phyloP scores from a whole-genome alignment of 352 stramenopile genomes.

The Phytophthora sojae region DNA sequence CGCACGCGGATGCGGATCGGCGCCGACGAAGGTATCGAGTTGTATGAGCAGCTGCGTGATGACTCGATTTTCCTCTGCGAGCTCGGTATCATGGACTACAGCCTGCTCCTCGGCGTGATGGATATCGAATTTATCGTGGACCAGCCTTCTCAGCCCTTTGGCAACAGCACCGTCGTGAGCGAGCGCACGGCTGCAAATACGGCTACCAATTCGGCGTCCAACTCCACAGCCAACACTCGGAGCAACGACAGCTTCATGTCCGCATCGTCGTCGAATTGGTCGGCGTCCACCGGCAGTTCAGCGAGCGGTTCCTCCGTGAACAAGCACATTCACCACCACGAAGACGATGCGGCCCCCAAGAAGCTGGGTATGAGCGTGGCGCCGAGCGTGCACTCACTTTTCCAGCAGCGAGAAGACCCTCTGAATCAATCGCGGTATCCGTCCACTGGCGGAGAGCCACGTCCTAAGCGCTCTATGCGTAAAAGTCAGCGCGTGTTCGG shows the following conservation, averaged over 20 bases:
- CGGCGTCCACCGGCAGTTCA: conserved; percentile 26
- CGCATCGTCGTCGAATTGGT: conserved; percentile 36
- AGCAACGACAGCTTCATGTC: conserved; percentile 60
- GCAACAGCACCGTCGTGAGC: conserved; percentile 41
- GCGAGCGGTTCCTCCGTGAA: conserved; percentile 25
- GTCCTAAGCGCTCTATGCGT: conserved; percentile 59
- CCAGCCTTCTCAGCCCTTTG: conserved; percentile 43
- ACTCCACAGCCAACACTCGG: conserved; percentile 17
- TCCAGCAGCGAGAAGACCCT: conserved; percentile 25
- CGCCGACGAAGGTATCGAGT: conserved; percentile 49
- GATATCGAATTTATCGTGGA: conserved; percentile 88
- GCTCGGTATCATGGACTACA: conserved; percentile 93
- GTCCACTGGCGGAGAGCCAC: conserved; percentile 25
- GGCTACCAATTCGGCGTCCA: conserved; percentile 9
- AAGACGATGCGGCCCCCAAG: conserved; percentile 11
- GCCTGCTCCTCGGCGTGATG: conserved; percentile 85
- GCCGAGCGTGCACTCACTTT: conserved; percentile 47
- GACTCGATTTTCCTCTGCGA: conserved; percentile 83
- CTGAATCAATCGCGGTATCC: conserved; percentile 35
- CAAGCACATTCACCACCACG: conserved; percentile 23
- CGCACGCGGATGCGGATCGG: conserved; percentile 84
- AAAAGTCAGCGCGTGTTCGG: conserved; percentile 85
- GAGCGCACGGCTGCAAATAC: conserved; percentile 32
- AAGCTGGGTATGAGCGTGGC: conserved; percentile 21
- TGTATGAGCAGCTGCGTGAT: conserved; percentile 74